Evolutionary conservation across 768 basidiomycete species (phyloP).

Genomic region (Termitomyces sp.): DNA sequence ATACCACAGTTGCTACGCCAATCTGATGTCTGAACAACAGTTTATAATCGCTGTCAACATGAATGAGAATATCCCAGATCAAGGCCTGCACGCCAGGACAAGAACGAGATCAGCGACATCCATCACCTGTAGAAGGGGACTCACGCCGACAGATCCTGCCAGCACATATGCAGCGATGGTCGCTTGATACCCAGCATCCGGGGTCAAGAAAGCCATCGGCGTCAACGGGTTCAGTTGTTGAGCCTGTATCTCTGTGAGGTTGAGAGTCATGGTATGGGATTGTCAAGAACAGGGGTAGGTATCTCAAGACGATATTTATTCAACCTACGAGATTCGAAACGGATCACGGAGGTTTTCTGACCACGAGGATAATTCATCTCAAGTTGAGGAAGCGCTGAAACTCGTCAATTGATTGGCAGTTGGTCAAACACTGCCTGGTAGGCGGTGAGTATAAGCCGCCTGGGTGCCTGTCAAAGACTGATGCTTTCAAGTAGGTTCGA

Average conservation of each 20-base stretch:
- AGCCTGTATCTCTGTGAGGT: constrained; percentile 6
- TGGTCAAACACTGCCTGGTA: no score
- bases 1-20: constrained; percentile 22
- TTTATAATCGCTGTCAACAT: constrained; percentile 25
- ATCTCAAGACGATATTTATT: no score
- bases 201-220: constrained; percentile 29
- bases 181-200: constrained; percentile 24
- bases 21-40: constrained; percentile 21
- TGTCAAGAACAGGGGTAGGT: no score
- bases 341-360: no score
- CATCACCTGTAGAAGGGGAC: background rate
- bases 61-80: constrained; percentile 32
- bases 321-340: no score
- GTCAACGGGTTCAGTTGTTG: constrained; percentile 29
- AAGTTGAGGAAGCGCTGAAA: no score
- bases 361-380: no score
- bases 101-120: background rate
- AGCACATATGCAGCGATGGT: constrained; percentile 28
- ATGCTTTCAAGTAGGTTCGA: no score
- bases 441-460: no score
- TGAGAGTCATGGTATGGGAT: background rate
- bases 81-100: constrained; percentile 19
- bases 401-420: no score
- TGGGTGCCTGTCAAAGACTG: no score
- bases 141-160: constrained; percentile 20